phyloP scores from a whole-genome alignment of 2,329 filamentous ascomycete species.

The Diplocarpon rosae region DNA sequence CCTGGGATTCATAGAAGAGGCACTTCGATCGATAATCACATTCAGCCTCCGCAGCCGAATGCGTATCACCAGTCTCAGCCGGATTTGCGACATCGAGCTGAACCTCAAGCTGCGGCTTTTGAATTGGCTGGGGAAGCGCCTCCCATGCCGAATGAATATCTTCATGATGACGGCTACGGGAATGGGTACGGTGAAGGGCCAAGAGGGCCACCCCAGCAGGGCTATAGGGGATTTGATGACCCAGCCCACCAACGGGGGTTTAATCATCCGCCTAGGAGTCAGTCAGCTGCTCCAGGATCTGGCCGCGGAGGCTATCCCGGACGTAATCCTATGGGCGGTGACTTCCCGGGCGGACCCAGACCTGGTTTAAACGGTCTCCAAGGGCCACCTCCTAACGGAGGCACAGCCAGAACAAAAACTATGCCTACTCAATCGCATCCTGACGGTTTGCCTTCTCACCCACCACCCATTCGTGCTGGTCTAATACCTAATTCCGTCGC shows the following conservation, averaged over 20 bases:
- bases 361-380: slow-evolving; percentile 15
- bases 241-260: slow-evolving; percentile 15
- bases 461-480: slow-evolving; percentile 51
- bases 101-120: slow-evolving; percentile 57
- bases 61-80: slow-evolving; percentile 46
- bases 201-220: slow-evolving; percentile 9
- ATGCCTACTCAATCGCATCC: slow-evolving; percentile 15
- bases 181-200: slow-evolving; percentile 15
- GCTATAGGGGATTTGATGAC: slow-evolving; percentile 15
- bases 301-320: slow-evolving; percentile 9
- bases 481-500: slow-evolving; percentile 48
- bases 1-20: slow-evolving; percentile 16
- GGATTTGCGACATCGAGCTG: slow-evolving; percentile 38
- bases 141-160: slow-evolving; percentile 35
- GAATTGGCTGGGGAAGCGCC: slow-evolving; percentile 59
- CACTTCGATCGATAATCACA: slow-evolving; percentile 23
- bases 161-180: slow-evolving; percentile 25
- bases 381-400: slow-evolving; percentile 15
- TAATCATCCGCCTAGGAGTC: slow-evolving; percentile 20
- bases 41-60: slow-evolving; percentile 30
- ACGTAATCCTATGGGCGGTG: slow-evolving; percentile 5
- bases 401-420: slow-evolving; percentile 13
- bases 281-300: slow-evolving; percentile 20
- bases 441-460: slow-evolving; percentile 45
- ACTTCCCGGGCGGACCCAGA: slow-evolving; percentile 12